A percentile compares a stretch with the other conserved stretches of the same genome.
Conservation (phyloP, 306 rosid species). For the Acacia confusa region DNA sequence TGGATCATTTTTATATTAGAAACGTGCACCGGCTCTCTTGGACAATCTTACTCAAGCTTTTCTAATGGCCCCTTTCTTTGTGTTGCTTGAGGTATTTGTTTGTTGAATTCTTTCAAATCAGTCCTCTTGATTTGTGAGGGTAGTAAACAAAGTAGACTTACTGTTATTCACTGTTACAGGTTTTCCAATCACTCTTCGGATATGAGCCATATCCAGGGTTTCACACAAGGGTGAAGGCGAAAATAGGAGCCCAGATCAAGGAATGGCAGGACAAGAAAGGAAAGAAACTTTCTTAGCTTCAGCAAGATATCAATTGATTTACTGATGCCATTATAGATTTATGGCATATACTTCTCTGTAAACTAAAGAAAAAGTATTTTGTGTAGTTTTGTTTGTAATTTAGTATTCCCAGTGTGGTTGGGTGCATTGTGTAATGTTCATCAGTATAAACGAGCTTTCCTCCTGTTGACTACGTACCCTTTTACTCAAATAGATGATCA, state of each 20-base stretch:
- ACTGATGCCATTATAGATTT: neutral
- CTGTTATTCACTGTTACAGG: conserved; percentile 32
- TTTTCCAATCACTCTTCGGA: conserved; percentile 52
- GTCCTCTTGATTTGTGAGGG: conserved; percentile 37
- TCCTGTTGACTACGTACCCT: neutral
- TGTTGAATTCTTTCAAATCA: neutral
- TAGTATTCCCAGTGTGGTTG: neutral
- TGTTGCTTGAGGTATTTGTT: conserved; percentile 55
- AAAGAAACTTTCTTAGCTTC: conserved; percentile 52
- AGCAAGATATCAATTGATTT: neutral
- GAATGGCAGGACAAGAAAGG: conserved; percentile 67
- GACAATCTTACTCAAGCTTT: conserved; percentile 89
- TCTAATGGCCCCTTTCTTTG: conserved; percentile 86
- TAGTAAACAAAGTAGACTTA: conserved; percentile 28
- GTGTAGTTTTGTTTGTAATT: neutral
- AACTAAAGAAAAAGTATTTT: conserved; percentile 1
- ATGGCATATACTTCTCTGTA: neutral
- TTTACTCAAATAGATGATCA: neutral
- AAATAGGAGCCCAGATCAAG: conserved; percentile 51
- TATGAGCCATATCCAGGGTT: conserved; percentile 91
- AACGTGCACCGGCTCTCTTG: conserved; percentile 87
- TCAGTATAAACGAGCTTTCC: neutral
- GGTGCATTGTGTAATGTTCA: neutral
- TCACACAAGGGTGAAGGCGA: conserved; percentile 56
- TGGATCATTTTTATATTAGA: conserved; percentile 40